phyloP scores from a whole-genome alignment of 1,284 basidiomycete genomes.

The Cutaneotrichosporon cavernicola region DNA sequence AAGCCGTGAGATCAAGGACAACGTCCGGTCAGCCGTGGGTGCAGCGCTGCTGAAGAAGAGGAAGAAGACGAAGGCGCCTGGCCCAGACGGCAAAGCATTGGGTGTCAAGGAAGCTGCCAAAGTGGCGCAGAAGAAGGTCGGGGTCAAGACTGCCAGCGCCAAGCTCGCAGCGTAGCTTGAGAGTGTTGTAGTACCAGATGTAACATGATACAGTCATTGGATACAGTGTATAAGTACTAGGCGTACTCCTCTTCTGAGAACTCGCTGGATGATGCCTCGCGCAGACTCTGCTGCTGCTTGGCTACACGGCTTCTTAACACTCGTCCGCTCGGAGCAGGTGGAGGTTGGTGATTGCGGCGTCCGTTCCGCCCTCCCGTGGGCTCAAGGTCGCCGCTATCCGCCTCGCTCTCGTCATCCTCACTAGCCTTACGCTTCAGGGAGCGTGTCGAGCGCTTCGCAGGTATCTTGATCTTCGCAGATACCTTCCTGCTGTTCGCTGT shows the following conservation, averaged over 20 bases:
- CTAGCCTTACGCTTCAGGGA: slow-evolving; percentile 16
- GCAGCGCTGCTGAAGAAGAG: slow-evolving; percentile 53
- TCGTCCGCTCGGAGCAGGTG: slow-evolving; percentile 21
- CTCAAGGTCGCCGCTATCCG: slow-evolving; percentile 9
- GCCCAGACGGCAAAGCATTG: slow-evolving; percentile 54
- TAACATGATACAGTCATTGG: slow-evolving; percentile 10
- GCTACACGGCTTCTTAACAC: slow-evolving; percentile 33
- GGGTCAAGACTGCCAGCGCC: slow-evolving; percentile 17
- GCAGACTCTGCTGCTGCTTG: slow-evolving; percentile 22
- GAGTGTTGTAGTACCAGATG: slow-evolving; percentile 6
- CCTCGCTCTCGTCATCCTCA: slow-evolving; percentile 20
- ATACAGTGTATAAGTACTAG: slow-evolving; percentile 9
- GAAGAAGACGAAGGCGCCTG: slow-evolving; percentile 28
- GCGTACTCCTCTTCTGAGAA: slow-evolving; percentile 14
- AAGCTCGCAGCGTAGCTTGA: slow-evolving; percentile 13
- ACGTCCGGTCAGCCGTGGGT: slow-evolving; percentile 85
- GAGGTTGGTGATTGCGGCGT: slow-evolving; percentile 1
- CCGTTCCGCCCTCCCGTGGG: not conserved
- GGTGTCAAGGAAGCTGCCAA: slow-evolving; percentile 72
- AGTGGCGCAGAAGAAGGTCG: slow-evolving; percentile 23
- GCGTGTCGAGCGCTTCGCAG: slow-evolving; percentile 6
- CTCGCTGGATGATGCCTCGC: slow-evolving; percentile 33
- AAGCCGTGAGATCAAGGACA: slow-evolving; percentile 86
- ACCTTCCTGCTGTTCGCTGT: slow-evolving; percentile 7
- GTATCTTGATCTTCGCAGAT: not conserved